Conservation (phyloP, 306 rosid genomes). For the Malus domestica region ASM211411v1 NC_041805.1:4312001-4312500, state of each 20-base stretch:
- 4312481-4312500: constrained; percentile 66
- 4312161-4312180: constrained; percentile 40
- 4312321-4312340: constrained; percentile 32
- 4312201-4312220: too few species aligned
- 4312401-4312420: constrained; percentile 7
- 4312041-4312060: constrained; percentile 37
- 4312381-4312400: constrained; percentile 21
- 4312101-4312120: constrained; percentile 30
- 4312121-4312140: constrained; percentile 28
- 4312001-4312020: constrained; percentile 6
- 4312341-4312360: constrained; percentile 54
- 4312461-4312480: constrained; percentile 24
- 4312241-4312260: too few species aligned
- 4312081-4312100: constrained; percentile 33
- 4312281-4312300: constrained; percentile 14
- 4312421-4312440: constrained; percentile 8
- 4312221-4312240: too few species aligned
- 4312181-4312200: neutral
- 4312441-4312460: constrained; percentile 24
- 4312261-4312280: neutral
- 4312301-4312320: constrained; percentile 8
- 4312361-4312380: constrained; percentile 30
- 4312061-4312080: constrained; percentile 34
- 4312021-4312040: constrained; percentile 32
- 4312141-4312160: constrained; percentile 31